Evolutionary conservation across 2,329 filamentous ascomycete species (phyloP).

Genomic region (Sarocladium kiliense): DNA sequence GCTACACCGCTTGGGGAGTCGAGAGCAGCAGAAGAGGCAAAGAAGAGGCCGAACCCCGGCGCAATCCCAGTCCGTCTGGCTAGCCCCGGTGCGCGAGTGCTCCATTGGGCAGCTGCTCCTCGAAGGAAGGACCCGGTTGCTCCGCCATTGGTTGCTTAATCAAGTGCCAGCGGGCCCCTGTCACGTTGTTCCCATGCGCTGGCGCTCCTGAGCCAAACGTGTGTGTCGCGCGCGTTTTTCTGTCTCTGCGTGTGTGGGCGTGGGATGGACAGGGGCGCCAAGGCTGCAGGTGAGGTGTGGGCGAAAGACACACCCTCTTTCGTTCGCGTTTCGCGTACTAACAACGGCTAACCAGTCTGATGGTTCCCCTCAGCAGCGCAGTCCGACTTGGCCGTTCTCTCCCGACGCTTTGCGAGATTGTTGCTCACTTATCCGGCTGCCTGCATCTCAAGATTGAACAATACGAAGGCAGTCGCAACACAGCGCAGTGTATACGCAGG

Average conservation of each 20-base stretch:
- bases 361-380: not conserved
- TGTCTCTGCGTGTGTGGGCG: not conserved
- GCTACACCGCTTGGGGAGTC: conserved; percentile 21
- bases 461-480: not conserved
- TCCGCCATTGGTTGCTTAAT: conserved; percentile 48
- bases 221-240: conserved; percentile 7
- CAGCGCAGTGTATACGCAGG: not conserved
- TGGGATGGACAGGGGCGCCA: conserved; percentile 4
- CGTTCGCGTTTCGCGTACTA: conserved; percentile 3
- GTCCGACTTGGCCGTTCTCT: not conserved
- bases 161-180: conserved; percentile 40
- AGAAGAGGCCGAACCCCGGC: conserved; percentile 24
- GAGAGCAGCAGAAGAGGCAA: conserved; percentile 24
- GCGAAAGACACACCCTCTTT: not conserved
- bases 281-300: not conserved
- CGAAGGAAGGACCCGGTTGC: conserved; percentile 12
- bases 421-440: not conserved
- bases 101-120: conserved; percentile 45
- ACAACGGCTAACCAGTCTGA: conserved; percentile 7
- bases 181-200: conserved; percentile 48
- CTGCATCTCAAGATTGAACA: not conserved
- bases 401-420: not conserved
- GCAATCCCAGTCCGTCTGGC: conserved; percentile 32
- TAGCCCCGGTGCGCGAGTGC: conserved; percentile 43
- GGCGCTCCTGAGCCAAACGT: conserved; percentile 28